A percentile compares a stretch with the other conserved stretches of the same genome.
Evolutionary conservation across 306 rosid genomes (phyloP).

Genomic region (Acacia crassicarpa): DNA sequence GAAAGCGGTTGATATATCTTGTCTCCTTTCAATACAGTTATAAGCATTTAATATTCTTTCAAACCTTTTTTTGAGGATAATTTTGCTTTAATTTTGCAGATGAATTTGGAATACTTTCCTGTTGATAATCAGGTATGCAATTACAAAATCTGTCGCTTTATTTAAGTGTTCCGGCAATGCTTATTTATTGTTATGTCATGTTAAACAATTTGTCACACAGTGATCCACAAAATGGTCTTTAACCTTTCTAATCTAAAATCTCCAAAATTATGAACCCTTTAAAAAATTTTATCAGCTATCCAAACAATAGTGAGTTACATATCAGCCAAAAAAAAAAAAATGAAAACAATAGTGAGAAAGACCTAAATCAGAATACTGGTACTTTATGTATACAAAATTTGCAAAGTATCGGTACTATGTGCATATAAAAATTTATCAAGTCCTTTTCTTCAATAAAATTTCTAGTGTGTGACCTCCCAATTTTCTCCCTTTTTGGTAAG

Average conservation of each 20-base stretch:
- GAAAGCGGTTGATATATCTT: slow-evolving; percentile 66
- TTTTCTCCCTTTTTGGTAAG: no score
- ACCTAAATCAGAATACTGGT: no score
- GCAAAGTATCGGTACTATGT: no score
- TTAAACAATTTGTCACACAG: neutral
- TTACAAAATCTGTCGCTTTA: slow-evolving; percentile 16
- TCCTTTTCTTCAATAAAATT: no score
- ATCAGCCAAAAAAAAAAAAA: no score
- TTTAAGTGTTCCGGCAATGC: neutral
- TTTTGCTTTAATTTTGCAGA: slow-evolving; percentile 54
- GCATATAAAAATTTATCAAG: no score
- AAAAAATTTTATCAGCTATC: no score
- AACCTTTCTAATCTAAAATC: no score
- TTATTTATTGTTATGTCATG: slow-evolving; percentile 4
- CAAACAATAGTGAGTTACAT: no score
- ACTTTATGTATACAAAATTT: no score
- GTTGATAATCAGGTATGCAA: slow-evolving; percentile 78
- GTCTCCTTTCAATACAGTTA: slow-evolving; percentile 25
- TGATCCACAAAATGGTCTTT: neutral
- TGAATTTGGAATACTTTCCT: slow-evolving; percentile 95
- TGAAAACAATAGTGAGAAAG: no score
- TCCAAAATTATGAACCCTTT: neutral
- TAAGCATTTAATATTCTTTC: slow-evolving; percentile 18
- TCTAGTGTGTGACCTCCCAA: no score
- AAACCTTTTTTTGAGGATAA: slow-evolving; percentile 23